Evolutionary conservation across 208 protist genomes (phyloP).

Genomic region (Wallacemonas collosoma): DNA sequence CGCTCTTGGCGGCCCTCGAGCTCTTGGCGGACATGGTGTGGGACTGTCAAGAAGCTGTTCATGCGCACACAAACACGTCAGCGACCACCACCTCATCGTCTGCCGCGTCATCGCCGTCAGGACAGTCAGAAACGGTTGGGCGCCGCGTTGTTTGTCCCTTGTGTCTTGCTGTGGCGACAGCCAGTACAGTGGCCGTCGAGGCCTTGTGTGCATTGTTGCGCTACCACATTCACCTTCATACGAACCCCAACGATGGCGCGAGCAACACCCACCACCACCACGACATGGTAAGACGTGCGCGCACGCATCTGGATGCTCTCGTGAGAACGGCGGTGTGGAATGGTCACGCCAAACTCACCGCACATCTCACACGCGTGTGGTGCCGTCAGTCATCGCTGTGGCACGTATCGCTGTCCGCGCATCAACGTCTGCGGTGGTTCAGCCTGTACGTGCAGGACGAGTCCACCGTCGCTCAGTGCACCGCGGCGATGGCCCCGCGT

Average conservation of each 20-base stretch:
- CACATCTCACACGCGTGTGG: neutral
- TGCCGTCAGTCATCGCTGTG: neutral
- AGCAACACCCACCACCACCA: too few species aligned
- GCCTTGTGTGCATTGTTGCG: slow-evolving; percentile 34
- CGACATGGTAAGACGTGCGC: neutral
- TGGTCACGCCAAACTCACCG: neutral
- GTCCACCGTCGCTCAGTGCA: neutral
- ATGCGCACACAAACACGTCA: slow-evolving; percentile 1
- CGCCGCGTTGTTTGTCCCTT: slow-evolving; percentile 36
- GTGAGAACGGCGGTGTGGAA: slow-evolving; percentile 34
- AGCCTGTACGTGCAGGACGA: slow-evolving; percentile 14
- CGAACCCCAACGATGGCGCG: too few species aligned
- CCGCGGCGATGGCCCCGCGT: neutral
- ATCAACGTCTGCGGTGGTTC: neutral
- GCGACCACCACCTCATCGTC: too few species aligned
- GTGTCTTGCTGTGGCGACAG: slow-evolving; percentile 58
- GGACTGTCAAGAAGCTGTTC: slow-evolving; percentile 25
- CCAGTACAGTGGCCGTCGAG: slow-evolving; percentile 46
- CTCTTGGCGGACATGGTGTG: slow-evolving; percentile 33
- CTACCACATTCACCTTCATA: slow-evolving; percentile 16
- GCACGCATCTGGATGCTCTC: neutral
- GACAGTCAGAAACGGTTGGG: too few species aligned
- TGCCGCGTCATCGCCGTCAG: too few species aligned
- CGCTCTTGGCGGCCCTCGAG: slow-evolving; percentile 53
- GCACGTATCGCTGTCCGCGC: too few species aligned